A percentile compares a stretch with the other conserved stretches of the same genome.
These are phyloP conservation scores for Aspergillus leporis DNA, from an alignment of 495 filamentous ascomycete genomes.

Conservation along the genomic window DNA sequence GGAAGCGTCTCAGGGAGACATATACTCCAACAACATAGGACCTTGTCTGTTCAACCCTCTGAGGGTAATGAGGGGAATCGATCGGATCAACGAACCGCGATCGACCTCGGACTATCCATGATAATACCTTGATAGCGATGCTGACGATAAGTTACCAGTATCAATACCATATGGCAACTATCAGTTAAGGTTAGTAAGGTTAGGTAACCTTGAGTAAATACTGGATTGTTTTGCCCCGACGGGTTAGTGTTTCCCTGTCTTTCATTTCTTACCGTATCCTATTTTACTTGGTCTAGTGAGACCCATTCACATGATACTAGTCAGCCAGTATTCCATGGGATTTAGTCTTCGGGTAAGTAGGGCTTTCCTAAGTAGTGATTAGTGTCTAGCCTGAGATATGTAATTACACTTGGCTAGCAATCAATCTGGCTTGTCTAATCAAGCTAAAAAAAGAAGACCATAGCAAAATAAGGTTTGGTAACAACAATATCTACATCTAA, in stretches of 20 bases:
- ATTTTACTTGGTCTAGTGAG: no score
- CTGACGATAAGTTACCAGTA: neutral
- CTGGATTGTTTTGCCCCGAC: conserved; percentile 25
- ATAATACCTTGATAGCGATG: neutral
- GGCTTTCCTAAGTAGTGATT: neutral
- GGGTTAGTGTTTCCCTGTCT: conserved; percentile 23
- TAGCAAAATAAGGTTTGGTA: neutral
- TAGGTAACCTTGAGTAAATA: neutral
- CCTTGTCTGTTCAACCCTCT: neutral
- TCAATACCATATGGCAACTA: neutral
- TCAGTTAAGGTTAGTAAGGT: neutral
- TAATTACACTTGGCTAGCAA: neutral
- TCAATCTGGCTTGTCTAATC: neutral
- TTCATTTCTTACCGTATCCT: neutral
- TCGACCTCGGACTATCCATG: neutral
- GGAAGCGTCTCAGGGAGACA: neutral
- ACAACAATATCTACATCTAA: neutral
- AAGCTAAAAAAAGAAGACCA: neutral
- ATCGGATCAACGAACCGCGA: neutral
- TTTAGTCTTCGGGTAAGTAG: neutral
- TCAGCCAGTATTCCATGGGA: neutral
- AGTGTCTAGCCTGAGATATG: neutral
- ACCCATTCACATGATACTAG: neutral
- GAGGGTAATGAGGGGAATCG: conserved; percentile 5
- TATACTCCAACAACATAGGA: neutral